phyloP scores from a whole-genome alignment of 208 protist genomes.

The Kentomonas sorsogonicus region DNA sequence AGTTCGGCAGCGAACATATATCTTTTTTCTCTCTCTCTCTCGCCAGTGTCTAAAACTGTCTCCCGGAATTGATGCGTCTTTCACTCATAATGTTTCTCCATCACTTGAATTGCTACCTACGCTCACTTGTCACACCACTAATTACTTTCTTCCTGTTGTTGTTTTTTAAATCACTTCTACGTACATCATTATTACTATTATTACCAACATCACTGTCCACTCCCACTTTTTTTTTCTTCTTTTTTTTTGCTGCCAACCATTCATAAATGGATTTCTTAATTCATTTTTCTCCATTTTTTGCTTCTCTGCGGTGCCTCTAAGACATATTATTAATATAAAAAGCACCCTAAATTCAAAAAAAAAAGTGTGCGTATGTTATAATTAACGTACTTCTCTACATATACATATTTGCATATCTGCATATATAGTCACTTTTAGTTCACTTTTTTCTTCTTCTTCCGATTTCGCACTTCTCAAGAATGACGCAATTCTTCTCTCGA shows the following conservation, averaged over 20 bases:
- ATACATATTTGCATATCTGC: not conserved
- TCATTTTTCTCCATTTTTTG: not conserved
- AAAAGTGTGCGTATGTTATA: conserved; percentile 7
- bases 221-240: not conserved
- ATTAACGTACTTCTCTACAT: not conserved
- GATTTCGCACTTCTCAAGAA: not conserved
- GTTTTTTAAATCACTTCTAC: not conserved
- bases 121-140: not conserved
- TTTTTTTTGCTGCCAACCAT: not conserved
- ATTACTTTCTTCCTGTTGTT: conserved; percentile 3
- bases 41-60: not conserved
- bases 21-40: not conserved
- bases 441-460: not conserved
- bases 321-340: not conserved
- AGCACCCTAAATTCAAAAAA: conserved; percentile 13
- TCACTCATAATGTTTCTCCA: too few species aligned
- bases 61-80: too few species aligned
- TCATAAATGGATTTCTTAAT: conserved; percentile 1
- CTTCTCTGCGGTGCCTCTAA: not conserved
- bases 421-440: conserved; percentile 1
- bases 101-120: not conserved
- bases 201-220: not conserved
- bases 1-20: not conserved
- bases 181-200: conserved; percentile 4
- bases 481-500: not conserved